Evolutionary conservation across 129 eudicot species (phyloP), one percentile per base, ranked within the genome.

Genomic region (Lactuca saligna): DNA sequence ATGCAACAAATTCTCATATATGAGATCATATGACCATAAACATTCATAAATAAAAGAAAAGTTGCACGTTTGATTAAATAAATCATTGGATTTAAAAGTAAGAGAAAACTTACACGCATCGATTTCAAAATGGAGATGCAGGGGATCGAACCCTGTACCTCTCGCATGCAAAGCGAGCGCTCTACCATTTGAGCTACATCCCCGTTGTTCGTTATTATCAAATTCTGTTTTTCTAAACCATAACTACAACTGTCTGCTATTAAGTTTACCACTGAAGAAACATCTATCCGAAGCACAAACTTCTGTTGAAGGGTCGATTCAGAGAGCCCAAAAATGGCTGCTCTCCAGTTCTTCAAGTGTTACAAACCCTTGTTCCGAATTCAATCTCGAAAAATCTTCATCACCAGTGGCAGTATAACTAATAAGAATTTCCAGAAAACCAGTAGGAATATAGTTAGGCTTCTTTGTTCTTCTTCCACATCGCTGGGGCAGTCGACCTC

Each of bases 141-240:
- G 96, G 96, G 96, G 91, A 90, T 87, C 97, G 95, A 90, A 90
- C 97, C 95, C 95, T 87, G 95, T 90, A 89, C 91, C 97, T 84
- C 97, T 86, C 91, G 88, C 95, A 87, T 87, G 95, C 95, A 81
- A 87, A 87, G 95, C 87, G 91, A 84, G 97, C 97, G 95, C 97
- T 87, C 95, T 90, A 90, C 95, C 97, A 90, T 90, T 84, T 90
- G 97, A 90, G 95, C 87, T 87, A 90, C 97, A 90, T 84, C 97
- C 94, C 97, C 87, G 1, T 46, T 46, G n/a, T 3, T 46, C 5
- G 1, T 9, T 8, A 0, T 3, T 8, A 1, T 9, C 29, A 25
- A 25, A 0, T 25, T 25, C 1, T 20, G 20, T 25, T 25, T 25
- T 25, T 25, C 2, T 25, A 25, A 42, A 0, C 2, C 13, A 8